Base-by-base conservation (phyloP, 768 basidiomycete genomes). In the Boletus sp. region DNA sequence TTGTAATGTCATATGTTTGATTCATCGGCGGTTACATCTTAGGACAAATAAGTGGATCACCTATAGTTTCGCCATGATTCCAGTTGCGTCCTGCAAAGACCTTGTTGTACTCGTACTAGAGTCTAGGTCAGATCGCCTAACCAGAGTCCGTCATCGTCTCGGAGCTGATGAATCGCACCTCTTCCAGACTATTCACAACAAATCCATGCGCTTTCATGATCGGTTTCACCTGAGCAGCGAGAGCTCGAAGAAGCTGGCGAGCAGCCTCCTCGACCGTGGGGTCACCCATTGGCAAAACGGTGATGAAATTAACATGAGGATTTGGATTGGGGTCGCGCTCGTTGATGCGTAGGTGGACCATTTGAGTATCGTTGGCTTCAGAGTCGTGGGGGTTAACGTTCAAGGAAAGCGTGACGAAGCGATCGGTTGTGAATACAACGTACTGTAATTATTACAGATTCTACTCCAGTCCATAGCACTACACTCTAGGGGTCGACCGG, bases 51-150 rank as follows among this genome's bases (percentile, higher is more conserved):
- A n/a, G 35, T 19, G 8, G 25, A 14, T 59, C 57, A 88, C 89
- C 90, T 53, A 93, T 73, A 10, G 83, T 85, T 70, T 93, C 90
- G 4, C 91, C 91, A 53, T 76, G 77, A 59, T 90, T 89, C 90
- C 90, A 93, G 65, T 92, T 93, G 45, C 90, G 77, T 2, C 90
- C 91, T 5, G 84, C 81, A 69, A 93, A 93, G 7, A 93, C 87
- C 14, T 60, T 63, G 64, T 93, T 93, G 63, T 82, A 79, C 64
- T 90, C 85, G 60, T 93, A 92, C 89, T 92, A 62, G 35, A 47
- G 37, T 33, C 38, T 35, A 17, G 6, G 41, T 45, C 41, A 51
- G 50, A 37, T 42, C 30, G 29, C 50, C 29, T 4, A 34, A 19
- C 15, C 13, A 47, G 25, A 27, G 15, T 3, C 39, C 41, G 13